Conservation (phyloP, 2,329 filamentous ascomycete genomes). For the Neurospora sp. region DNA sequence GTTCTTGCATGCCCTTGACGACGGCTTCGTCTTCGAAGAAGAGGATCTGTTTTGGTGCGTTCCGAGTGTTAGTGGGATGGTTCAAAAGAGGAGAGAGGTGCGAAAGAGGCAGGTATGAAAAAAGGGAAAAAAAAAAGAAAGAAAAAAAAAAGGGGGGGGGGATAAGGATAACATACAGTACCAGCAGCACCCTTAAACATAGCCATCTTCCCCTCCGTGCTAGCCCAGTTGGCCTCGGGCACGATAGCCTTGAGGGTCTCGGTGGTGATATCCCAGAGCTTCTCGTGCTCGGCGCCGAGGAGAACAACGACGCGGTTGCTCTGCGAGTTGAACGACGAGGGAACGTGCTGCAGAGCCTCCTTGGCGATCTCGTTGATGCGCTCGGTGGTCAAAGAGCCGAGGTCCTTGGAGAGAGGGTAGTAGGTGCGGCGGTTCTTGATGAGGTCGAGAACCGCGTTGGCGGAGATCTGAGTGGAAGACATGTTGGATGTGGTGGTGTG, state of each 20-base stretch:
- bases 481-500: slow-evolving; percentile 28
- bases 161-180: slow-evolving; percentile 43
- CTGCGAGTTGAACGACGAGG: slow-evolving; percentile 84
- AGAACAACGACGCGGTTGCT: slow-evolving; percentile 69
- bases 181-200: slow-evolving; percentile 65
- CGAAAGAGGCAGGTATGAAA: too few relatives aligned
- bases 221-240: slow-evolving; percentile 50
- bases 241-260: slow-evolving; percentile 59
- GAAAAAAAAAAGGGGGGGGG: background rate
- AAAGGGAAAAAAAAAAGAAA: background rate
- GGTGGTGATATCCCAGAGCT: slow-evolving; percentile 69
- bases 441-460: slow-evolving; percentile 49
- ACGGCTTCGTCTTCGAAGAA: slow-evolving; percentile 74
- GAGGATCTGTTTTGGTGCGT: slow-evolving; percentile 43
- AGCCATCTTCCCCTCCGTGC: slow-evolving; percentile 33
- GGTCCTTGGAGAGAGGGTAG: slow-evolving; percentile 58
- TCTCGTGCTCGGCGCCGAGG: slow-evolving; percentile 72
- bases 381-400: slow-evolving; percentile 41
- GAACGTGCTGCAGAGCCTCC: slow-evolving; percentile 56
- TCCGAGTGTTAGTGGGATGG: background rate
- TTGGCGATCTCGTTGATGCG: slow-evolving; percentile 56
- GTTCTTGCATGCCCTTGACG: slow-evolving; percentile 55
- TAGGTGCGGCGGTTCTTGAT: slow-evolving; percentile 58
- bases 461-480: slow-evolving; percentile 25
- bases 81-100: background rate